These are phyloP conservation scores for Puccinia horiana DNA, from an alignment of 1,284 basidiomycete genomes.

Conservation along the genomic window DNA sequence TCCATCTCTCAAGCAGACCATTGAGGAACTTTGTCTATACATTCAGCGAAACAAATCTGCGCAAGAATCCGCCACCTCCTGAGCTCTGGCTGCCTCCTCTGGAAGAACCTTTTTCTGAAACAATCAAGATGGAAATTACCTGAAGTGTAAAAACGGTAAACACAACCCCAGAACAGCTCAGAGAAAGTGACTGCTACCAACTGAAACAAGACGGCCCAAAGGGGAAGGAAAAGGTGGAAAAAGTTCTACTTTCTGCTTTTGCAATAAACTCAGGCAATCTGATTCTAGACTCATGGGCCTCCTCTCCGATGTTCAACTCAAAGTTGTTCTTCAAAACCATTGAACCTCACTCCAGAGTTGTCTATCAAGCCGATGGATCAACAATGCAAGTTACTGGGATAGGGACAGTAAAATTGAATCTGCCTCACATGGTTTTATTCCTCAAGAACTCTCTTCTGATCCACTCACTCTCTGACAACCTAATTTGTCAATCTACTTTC, in stretches of 20 bases:
- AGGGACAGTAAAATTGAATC: neutral
- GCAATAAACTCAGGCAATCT: neutral
- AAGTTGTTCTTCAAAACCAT: neutral
- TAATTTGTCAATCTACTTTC: neutral
- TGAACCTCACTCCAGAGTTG: neutral
- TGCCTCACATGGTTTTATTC: neutral
- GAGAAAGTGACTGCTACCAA: neutral
- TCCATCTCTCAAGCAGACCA: constrained; percentile 5
- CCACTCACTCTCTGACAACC: neutral
- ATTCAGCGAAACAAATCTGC: constrained; percentile 8
- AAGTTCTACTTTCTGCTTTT: neutral
- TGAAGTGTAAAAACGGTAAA: neutral
- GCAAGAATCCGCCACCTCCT: neutral
- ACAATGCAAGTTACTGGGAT: neutral
- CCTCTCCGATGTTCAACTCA: constrained; percentile 8
- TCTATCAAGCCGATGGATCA: neutral
- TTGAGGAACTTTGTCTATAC: neutral
- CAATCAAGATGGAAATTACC: neutral
- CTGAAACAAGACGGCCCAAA: neutral
- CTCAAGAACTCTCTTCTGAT: neutral
- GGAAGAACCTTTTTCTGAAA: neutral
- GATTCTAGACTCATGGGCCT: constrained; percentile 6
- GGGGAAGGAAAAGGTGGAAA: neutral
- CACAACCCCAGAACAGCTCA: neutral
- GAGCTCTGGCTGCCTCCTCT: neutral